Conservation (phyloP, 306 rosid genomes). For the Pyrus bretschneideri region DNA sequence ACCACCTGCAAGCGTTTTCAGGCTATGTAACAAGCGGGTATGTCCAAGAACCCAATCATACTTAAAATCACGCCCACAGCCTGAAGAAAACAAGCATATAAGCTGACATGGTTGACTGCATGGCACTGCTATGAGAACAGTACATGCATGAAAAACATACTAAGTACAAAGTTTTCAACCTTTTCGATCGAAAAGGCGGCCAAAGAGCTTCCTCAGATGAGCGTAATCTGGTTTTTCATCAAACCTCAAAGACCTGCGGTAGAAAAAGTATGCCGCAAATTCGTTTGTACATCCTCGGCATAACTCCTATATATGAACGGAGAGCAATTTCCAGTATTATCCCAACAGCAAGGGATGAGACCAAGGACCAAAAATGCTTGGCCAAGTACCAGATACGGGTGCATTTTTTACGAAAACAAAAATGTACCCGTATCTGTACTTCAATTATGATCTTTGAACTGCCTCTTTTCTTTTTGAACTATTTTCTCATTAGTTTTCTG, state of each 20-base stretch:
- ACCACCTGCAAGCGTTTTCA: slow-evolving; percentile 50
- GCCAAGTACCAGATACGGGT: no score
- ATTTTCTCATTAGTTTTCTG: no score
- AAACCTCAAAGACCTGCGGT: slow-evolving; percentile 84
- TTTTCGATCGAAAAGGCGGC: slow-evolving; percentile 85
- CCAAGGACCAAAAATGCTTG: no score
- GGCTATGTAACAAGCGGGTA: no score
- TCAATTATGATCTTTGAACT: no score
- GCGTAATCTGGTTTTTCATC: slow-evolving; percentile 95
- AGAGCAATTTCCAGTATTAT: background rate
- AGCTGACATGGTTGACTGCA: background rate
- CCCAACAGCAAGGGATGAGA: no score
- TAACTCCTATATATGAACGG: slow-evolving; percentile 32
- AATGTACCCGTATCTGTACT: no score
- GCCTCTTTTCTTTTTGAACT: no score
- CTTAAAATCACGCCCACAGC: slow-evolving; percentile 92
- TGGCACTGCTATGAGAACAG: background rate
- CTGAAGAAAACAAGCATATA: slow-evolving; percentile 31
- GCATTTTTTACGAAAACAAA: no score
- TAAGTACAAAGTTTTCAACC: slow-evolving; percentile 35
- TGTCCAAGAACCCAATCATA: slow-evolving; percentile 55
- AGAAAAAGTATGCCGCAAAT: slow-evolving; percentile 86
- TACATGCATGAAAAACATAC: no score
- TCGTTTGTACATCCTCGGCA: slow-evolving; percentile 93
- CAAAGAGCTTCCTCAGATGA: slow-evolving; percentile 85